Evolutionary conservation across 352 stramenopile species (phyloP), one percentile per base, ranked within the genome.

Genomic region (Albugo laibachii): DNA sequence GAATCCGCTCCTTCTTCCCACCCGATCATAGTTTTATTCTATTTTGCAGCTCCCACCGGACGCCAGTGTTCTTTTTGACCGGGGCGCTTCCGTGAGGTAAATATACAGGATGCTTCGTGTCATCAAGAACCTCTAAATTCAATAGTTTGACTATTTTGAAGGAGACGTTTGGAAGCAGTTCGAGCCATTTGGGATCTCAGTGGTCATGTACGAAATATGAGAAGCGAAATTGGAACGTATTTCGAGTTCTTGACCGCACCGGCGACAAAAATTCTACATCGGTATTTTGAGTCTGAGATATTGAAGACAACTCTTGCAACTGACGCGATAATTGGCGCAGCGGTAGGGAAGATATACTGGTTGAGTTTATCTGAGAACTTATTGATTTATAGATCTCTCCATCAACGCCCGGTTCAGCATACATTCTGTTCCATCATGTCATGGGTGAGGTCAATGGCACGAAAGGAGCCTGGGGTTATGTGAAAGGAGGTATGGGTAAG

Each of bases 371-470:
- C 19, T n/a, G 39, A 31, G 5, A 49, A 42, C 2, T 19, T 48
- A 3, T 40, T 13, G 1, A 49, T 36, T 36, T 37, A 1, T 46
- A 86, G 74, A 59, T 87, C 13, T 83, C 71, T 13, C 80, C 81
- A 1, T 88, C 70, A 15, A 83, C 74, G 11, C 77, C 79, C 39
- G 83, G 83, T 37, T 94, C 79, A 2, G 83, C 76, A 0, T 95
- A 95, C 51, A 91, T 95, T 40, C 54, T 95, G 15, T 82, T 95
- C 19, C 83, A 95, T 41, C 83, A 94, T 48, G 84, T 94, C 16
- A 94, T 95, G 83, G 83, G 83, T 15, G 83, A 94, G 62, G 74
- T 87, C 14, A 83, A 87, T 37, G 81, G 80, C 15, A 53, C 85
- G 11, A 89, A 91, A 41, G 82, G 82, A 13, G 76, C 78, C 42